Evolutionary conservation across 1,284 basidiomycete species (phyloP).

Genomic region (Trametes polyzona): DNA sequence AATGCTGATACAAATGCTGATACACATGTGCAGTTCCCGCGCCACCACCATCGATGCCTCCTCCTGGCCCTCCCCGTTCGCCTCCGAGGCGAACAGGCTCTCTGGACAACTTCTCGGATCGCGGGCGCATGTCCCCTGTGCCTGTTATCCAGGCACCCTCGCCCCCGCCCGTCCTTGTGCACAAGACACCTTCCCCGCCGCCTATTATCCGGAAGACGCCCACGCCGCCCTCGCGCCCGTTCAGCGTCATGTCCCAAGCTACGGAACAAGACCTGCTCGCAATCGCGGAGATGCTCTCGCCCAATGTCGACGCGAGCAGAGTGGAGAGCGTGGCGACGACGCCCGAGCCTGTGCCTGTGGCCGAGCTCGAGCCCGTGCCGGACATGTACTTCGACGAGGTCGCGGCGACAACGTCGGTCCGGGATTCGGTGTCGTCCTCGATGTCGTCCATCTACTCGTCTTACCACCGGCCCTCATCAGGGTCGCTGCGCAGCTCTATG

Average conservation of each 20-base stretch:
- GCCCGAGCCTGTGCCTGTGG: slow-evolving; percentile 9
- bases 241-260: slow-evolving; percentile 34
- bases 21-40: slow-evolving; percentile 2
- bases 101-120: slow-evolving; percentile 12
- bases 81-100: slow-evolving; percentile 6
- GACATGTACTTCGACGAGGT: slow-evolving; percentile 17
- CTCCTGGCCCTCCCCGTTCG: slow-evolving; percentile 8
- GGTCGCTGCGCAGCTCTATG: slow-evolving; percentile 15
- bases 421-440: slow-evolving; percentile 16
- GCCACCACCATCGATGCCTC: slow-evolving; percentile 12
- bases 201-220: neutral
- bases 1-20: neutral
- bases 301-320: slow-evolving; percentile 19
- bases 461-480: slow-evolving; percentile 25
- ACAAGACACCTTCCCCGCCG: slow-evolving; percentile 42
- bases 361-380: slow-evolving; percentile 15
- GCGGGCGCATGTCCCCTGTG: slow-evolving; percentile 1
- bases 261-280: slow-evolving; percentile 39
- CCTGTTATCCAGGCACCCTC: slow-evolving; percentile 1
- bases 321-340: slow-evolving; percentile 7
- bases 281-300: slow-evolving; percentile 38
- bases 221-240: slow-evolving; percentile 17
- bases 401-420: slow-evolving; percentile 2
- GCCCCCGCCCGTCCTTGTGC: neutral
- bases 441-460: slow-evolving; percentile 18